Conservation (phyloP, 75 land plant species). For the Selaginella tamariscina region DNA sequence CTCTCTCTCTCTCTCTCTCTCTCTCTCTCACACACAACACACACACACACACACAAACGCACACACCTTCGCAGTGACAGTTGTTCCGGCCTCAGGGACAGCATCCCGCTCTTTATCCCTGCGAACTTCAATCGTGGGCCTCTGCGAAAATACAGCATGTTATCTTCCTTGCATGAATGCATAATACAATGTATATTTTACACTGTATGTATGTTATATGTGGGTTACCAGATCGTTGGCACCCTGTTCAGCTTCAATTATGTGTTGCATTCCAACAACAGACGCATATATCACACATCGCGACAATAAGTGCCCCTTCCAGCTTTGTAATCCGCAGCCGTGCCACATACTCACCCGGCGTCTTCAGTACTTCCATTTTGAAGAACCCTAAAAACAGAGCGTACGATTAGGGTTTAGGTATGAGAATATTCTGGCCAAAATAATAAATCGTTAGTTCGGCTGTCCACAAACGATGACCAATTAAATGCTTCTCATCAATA, state of each 20-base stretch:
- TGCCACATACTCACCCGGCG: slow-evolving; percentile 87
- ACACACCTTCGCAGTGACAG: slow-evolving; percentile 72
- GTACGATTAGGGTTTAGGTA: no score
- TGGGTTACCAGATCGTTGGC: slow-evolving; percentile 47
- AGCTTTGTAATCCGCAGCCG: slow-evolving; percentile 36
- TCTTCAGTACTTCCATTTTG: slow-evolving; percentile 19
- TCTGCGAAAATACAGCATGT: slow-evolving; percentile 26
- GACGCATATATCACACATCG: slow-evolving; percentile 52
- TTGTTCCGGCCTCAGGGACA: slow-evolving; percentile 76
- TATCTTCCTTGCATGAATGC: neutral
- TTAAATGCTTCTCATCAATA: no score
- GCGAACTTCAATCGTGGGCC: slow-evolving; percentile 65
- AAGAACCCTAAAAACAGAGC: slow-evolving; percentile 2
- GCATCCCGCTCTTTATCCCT: slow-evolving; percentile 76
- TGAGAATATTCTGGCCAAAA: no score
- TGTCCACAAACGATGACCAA: no score
- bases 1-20: neutral
- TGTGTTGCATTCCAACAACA: slow-evolving; percentile 47
- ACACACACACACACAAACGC: no score
- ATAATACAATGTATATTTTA: neutral
- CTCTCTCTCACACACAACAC: no score
- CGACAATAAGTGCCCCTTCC: slow-evolving; percentile 72
- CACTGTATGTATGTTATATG: neutral
- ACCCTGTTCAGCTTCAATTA: slow-evolving; percentile 31
- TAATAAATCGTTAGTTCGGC: no score